Evolutionary conservation across 805 yeast genomes (phyloP), one percentile per base, ranked within the genome.

Genomic region (Lachancea cidri): DNA sequence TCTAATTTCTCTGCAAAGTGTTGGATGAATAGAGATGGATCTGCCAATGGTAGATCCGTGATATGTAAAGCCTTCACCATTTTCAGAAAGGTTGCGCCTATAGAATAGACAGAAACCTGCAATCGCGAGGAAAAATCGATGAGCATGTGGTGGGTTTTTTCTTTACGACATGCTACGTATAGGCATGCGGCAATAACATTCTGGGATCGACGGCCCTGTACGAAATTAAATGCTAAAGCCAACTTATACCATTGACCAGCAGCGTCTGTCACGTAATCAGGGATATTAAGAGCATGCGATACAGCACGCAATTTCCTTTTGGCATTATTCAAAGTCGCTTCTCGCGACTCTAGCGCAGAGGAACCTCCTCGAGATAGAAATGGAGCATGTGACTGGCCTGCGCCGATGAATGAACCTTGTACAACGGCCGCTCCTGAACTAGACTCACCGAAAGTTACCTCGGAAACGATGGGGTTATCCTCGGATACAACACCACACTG

Each of bases 121-220:
- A 94, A 69, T 49, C 91, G 70, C 33, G 96, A 85, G 13, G 95
- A 84, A 59, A 93, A 93, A 66, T 93, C 98, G 54, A 93, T 89
- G 52, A 93, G 73, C 96, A 93, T 88, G 58, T 91, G 97, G 52
- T 84, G 93, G 0, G 98, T 89, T 60, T 78, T 76, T 54, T 83
- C 91, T 58, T 81, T 83, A 57, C 98, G 80, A 63, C 99, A 93
- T 0, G 98, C 96, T 36, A 93, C 79, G 58, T 93, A 93, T 25
- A 93, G 71, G 66, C 99, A 93, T 0, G 98, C 88, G 0, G 96
- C 95, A 41, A 89, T 80, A 3, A 93, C 98, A 58, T 91, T 89
- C 58, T 89, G 97, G 2, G 97, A 87, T 47, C 93, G 69, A 53
- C 99, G 74, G n/a, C 99, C 99, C 62, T 91, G 96, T 17, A 93